Evolutionary conservation across 768 basidiomycete genomes (phyloP).

Genomic region (Mrakia gelida): DNA sequence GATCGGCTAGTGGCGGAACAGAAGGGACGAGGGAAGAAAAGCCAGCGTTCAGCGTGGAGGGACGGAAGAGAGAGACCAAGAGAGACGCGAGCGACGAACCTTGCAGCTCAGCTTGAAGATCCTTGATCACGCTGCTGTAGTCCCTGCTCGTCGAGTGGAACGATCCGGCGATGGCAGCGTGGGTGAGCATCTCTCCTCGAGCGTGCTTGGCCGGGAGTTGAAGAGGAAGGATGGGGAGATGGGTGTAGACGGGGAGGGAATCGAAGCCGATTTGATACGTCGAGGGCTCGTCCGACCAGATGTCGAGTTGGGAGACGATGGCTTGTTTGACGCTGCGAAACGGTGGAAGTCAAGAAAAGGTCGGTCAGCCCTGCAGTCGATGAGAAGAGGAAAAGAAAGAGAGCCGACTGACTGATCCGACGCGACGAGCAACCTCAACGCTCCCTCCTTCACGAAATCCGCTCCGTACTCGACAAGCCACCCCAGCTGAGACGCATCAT

Average conservation of each 20-base stretch:
- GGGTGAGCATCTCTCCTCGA: conserved; percentile 39
- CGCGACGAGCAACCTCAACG: conserved; percentile 47
- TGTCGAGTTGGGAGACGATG: conserved; percentile 20
- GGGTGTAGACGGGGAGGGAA: conserved; percentile 25
- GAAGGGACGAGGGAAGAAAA: too few relatives aligned
- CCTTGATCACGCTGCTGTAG: conserved; percentile 45
- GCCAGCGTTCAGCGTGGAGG: not conserved
- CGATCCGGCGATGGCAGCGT: conserved; percentile 49
- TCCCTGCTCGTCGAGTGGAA: conserved; percentile 43
- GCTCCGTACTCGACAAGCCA: conserved; percentile 44
- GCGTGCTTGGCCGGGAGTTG: not conserved
- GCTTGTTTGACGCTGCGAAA: conserved; percentile 18
- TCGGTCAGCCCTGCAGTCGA: not conserved
- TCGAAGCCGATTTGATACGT: conserved; percentile 19
- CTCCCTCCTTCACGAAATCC: conserved; percentile 46
- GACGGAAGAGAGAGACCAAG: not conserved
- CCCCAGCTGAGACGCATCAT: conserved; percentile 42
- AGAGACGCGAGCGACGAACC: not conserved
- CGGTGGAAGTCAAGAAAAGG: too few relatives aligned
- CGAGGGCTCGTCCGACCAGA: conserved; percentile 19
- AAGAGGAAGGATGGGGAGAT: conserved; percentile 29
- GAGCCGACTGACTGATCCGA: conserved; percentile 46
- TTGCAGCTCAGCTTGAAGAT: conserved; percentile 44
- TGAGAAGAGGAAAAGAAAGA: not conserved
- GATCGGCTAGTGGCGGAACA: not conserved